Percentiles rank a stretch among this genome's conserved stretches.
phyloP scores from a whole-genome alignment of 306 rosid genomes.

The Cicer cuneatum region DNA sequence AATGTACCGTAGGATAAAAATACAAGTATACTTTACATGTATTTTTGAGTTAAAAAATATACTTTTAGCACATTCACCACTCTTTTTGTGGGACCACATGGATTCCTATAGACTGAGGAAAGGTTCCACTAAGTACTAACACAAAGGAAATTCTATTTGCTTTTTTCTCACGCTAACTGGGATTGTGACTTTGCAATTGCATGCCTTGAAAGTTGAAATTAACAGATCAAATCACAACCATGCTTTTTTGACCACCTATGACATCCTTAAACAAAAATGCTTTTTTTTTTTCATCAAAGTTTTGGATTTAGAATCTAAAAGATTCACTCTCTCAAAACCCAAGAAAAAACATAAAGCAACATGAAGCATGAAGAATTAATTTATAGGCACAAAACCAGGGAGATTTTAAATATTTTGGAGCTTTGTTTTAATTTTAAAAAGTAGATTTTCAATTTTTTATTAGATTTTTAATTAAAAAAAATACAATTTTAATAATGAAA shows the following conservation, averaged over 20 bases:
- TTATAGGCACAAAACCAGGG: constrained; percentile 14
- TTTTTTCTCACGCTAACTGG: constrained; percentile 47
- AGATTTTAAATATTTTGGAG: too few species aligned
- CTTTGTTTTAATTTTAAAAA: too few species aligned
- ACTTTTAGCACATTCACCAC: constrained; percentile 20
- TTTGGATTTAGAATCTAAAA: constrained; percentile 47
- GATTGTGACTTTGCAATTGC: constrained; percentile 47
- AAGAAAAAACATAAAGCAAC: constrained; percentile 42
- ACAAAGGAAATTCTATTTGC: constrained; percentile 57
- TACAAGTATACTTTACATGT: constrained; percentile 25
- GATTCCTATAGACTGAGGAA: constrained; percentile 57
- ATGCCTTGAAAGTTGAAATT: constrained; percentile 69
- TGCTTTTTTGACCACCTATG: constrained; percentile 53
- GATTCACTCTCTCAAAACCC: constrained; percentile 69
- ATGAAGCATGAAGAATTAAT: constrained; percentile 15
- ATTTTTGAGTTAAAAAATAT: constrained; percentile 27
- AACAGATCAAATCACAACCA: constrained; percentile 42
- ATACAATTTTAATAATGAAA: too few species aligned
- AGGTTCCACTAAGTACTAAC: constrained; percentile 59
- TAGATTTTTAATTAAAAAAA: too few species aligned
- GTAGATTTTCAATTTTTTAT: too few species aligned
- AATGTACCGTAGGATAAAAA: constrained; percentile 36
- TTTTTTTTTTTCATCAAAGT: constrained; percentile 38
- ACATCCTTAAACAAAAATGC: constrained; percentile 18
- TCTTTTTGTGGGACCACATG: constrained; percentile 46